phyloP scores from a whole-genome alignment of 768 basidiomycete species.

The Mycena kentingensis region DNA sequence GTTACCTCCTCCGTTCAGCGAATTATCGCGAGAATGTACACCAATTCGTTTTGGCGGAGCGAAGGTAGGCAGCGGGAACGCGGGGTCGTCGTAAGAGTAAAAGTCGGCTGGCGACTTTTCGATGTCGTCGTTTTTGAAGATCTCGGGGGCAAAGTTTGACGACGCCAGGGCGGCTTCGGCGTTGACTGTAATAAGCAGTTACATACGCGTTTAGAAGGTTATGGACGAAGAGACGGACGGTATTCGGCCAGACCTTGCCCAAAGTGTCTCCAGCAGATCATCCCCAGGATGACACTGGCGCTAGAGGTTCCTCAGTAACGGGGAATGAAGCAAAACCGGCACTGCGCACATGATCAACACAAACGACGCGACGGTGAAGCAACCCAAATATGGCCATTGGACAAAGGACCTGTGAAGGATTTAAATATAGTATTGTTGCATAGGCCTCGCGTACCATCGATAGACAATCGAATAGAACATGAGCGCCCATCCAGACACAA shows the following conservation, averaged over 20 bases:
- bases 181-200: constrained; percentile 33
- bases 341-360: constrained; percentile 34
- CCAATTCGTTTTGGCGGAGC: no score
- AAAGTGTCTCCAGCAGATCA: constrained; percentile 55
- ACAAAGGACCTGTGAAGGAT: constrained; percentile 44
- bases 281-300: constrained; percentile 46
- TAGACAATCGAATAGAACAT: constrained; percentile 52
- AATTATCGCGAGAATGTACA: not conserved
- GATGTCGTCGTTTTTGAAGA: constrained; percentile 37
- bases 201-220: constrained; percentile 17
- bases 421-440: constrained; percentile 28
- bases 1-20: not conserved
- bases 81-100: constrained; percentile 12
- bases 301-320: constrained; percentile 31
- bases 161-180: constrained; percentile 42
- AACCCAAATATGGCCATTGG: constrained; percentile 52
- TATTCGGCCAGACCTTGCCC: constrained; percentile 57
- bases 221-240: constrained; percentile 38
- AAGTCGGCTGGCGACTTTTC: constrained; percentile 9
- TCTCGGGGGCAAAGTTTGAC: constrained; percentile 40
- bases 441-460: constrained; percentile 37
- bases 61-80: constrained; percentile 16
- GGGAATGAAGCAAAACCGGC: constrained; percentile 29
- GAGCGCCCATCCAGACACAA: constrained; percentile 40
- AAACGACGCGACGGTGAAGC: constrained; percentile 48